Evolutionary conservation across 305 asterid species (phyloP).

Genomic region (Fraxinus xanthoxyloides): DNA sequence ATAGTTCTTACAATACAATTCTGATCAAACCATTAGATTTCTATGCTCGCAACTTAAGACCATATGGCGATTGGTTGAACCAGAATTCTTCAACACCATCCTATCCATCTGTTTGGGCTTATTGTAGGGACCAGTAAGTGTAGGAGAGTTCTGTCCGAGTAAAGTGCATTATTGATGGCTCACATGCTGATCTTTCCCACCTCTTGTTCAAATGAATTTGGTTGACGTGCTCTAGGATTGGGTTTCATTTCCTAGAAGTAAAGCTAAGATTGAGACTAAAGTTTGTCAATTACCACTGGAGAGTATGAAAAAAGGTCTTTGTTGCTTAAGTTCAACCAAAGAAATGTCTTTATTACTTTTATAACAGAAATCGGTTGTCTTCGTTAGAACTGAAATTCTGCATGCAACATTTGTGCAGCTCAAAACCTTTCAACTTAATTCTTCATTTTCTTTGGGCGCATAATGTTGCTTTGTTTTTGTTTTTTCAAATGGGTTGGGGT

Average conservation of each 20-base stretch:
- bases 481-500: slow-evolving; percentile 83
- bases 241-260: neutral
- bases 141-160: neutral
- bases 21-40: neutral
- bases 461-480: slow-evolving; percentile 10
- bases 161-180: neutral
- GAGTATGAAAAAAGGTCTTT: neutral
- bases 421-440: neutral
- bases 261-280: neutral
- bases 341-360: slow-evolving; percentile 1
- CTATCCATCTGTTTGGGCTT: neutral
- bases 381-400: neutral
- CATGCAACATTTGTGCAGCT: slow-evolving; percentile 9
- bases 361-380: neutral
- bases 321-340: slow-evolving; percentile 12
- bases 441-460: slow-evolving; percentile 13
- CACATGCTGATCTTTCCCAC: neutral
- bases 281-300: neutral
- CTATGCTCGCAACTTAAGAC: neutral
- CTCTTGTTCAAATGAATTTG: neutral
- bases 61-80: neutral
- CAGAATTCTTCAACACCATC: neutral
- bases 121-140: neutral
- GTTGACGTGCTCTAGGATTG: neutral
- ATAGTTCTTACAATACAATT: neutral